These are phyloP conservation scores for Rhodamnia rubescens DNA, from an alignment of 345 rosid genomes.

Conservation along the genomic window DNA sequence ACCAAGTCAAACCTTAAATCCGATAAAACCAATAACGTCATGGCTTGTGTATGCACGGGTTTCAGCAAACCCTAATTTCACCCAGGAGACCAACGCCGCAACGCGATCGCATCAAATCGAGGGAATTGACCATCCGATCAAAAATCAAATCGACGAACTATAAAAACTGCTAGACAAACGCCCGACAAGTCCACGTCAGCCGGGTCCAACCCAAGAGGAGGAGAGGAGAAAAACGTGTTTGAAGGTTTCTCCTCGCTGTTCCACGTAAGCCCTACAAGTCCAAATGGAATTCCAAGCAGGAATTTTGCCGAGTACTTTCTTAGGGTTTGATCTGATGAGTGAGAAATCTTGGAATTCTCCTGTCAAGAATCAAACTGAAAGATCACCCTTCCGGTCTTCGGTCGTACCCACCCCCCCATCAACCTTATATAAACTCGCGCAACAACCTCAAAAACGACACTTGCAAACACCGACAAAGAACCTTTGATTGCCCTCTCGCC, in stretches of 20 bases:
- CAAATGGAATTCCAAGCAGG: neutral
- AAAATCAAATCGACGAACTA: neutral
- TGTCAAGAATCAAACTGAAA: neutral
- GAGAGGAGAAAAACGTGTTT: neutral
- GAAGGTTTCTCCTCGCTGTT: neutral
- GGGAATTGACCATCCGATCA: neutral
- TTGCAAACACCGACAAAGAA: neutral
- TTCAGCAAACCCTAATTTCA: neutral
- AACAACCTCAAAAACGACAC: neutral
- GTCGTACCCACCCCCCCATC: neutral
- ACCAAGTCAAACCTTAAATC: neutral
- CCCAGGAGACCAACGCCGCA: neutral
- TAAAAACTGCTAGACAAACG: neutral
- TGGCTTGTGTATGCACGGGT: neutral
- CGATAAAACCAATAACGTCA: neutral
- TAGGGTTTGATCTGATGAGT: neutral
- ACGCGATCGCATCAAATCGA: neutral
- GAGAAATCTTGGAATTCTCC: neutral
- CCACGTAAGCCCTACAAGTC: neutral
- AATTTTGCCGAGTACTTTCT: neutral
- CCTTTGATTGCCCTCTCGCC: neutral
- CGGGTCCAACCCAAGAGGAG: neutral
- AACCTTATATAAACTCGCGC: neutral
- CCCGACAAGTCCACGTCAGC: neutral
- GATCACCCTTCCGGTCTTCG: neutral